Evolutionary conservation across 495 filamentous ascomycete genomes (phyloP), one percentile per base, ranked within the genome.

Genomic region (Collariella sp.): DNA sequence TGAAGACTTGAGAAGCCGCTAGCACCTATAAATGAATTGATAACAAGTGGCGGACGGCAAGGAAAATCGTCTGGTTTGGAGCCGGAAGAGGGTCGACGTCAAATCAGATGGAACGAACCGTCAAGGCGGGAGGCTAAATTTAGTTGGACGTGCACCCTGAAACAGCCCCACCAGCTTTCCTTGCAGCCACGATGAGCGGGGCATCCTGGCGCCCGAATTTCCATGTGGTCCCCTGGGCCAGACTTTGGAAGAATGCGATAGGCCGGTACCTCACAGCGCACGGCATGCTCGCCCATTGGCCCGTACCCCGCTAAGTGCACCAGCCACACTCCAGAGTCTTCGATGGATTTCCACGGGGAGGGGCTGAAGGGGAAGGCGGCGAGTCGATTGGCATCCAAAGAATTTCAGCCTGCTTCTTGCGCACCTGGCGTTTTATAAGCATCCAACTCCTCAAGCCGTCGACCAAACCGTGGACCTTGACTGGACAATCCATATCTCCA

Each of bases 301-400:
- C 36, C 36, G 62, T 67, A 64, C 33, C 46, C 3, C 41, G n/a
- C 56, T 70, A 70, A 50, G 35, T 38, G 42, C 50, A 43, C 46
- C 64, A 69, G 66, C 66, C 66, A 67, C 66, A 59, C 56, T 67
- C 64, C 54, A 65, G 62, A 63, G 60, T 60, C 58, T 70, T 70
- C 67, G 59, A 70, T 63, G 36, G 63, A 60, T 60, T 70, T 70
- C 67, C 65, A 70, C 64, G 47, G 41, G 60, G 64, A 65, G 66
- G 66, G 66, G 64, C 66, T 67, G 59, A 62, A 60, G 53, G 57
- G 62, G 61, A 65, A 62, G 63, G 59, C 63, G 57, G 58, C 62
- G 55, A 62, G 54, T 61, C 50, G 57, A 60, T 56, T 64, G 62
- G 59, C 50, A 59, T 42, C 50, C 54, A 44, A 50, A 59, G 59